phyloP scores from a whole-genome alignment of 176 grass and related monocot species.

The bread wheat (Triticum aestivum) region IWGSC_CS_RefSeq_v2.1 NC_057808.1:456960501-456961000 shows the following conservation, averaged over 20 bases:
- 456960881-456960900: constrained; percentile 59
- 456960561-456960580: constrained; percentile 32
- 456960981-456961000: constrained; percentile 47
- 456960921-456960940: not conserved
- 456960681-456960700: constrained; percentile 16
- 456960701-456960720: not conserved
- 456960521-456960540: constrained; percentile 29
- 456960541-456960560: constrained; percentile 37
- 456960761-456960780: constrained; percentile 2
- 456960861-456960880: constrained; percentile 57
- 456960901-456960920: constrained; percentile 26
- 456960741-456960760: not conserved
- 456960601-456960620: not conserved
- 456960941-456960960: not conserved
- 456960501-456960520: not conserved
- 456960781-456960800: constrained; percentile 16
- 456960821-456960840: not conserved
- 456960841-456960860: constrained; percentile 34
- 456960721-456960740: constrained; percentile 28
- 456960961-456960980: constrained; percentile 47
- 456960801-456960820: constrained; percentile 18
- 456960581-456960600: constrained; percentile 44
- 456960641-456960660: constrained; percentile 13
- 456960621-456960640: not conserved
- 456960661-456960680: constrained; percentile 40